phyloP scores from a whole-genome alignment of 1,284 basidiomycete species.

The Papiliotrema flavescens region DNA sequence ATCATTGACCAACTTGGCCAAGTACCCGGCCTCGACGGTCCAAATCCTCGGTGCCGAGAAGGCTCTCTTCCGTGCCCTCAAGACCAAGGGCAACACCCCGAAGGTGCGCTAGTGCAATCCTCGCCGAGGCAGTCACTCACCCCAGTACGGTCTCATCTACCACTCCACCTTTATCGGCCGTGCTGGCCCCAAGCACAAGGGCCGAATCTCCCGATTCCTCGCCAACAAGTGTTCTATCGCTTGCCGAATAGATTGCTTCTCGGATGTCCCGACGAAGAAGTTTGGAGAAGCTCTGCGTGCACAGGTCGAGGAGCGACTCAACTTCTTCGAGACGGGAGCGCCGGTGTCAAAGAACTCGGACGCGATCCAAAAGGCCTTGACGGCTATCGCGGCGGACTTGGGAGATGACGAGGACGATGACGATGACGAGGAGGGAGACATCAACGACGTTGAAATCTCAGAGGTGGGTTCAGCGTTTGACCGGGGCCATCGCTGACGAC shows the following conservation, averaged over 20 bases:
- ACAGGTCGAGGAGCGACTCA: conserved; percentile 94
- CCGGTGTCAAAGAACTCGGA: conserved; percentile 82
- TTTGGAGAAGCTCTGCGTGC: conserved; percentile 90
- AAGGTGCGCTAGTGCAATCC: conserved; percentile 59
- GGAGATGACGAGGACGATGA: conserved; percentile 69
- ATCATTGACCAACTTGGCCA: conserved; percentile 92
- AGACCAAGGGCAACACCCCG: conserved; percentile 98
- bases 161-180: conserved; percentile 95
- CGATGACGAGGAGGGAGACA: conserved; percentile 56
- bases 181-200: conserved; percentile 93
- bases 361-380: conserved; percentile 81
- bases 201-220: conserved; percentile 93
- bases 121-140: conserved; percentile 6
- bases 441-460: conserved; percentile 51
- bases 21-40: conserved; percentile 97
- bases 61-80: conserved; percentile 93
- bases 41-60: conserved; percentile 99
- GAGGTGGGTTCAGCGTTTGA: conserved; percentile 20
- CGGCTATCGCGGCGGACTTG: conserved; percentile 63
- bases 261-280: conserved; percentile 82
- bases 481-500: neutral
- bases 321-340: conserved; percentile 87
- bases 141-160: conserved; percentile 85
- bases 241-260: conserved; percentile 94
- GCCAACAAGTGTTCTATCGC: conserved; percentile 99